Evolutionary conservation across 2,329 filamentous ascomycete genomes (phyloP).

Genomic region (Monilinia polystroma): DNA sequence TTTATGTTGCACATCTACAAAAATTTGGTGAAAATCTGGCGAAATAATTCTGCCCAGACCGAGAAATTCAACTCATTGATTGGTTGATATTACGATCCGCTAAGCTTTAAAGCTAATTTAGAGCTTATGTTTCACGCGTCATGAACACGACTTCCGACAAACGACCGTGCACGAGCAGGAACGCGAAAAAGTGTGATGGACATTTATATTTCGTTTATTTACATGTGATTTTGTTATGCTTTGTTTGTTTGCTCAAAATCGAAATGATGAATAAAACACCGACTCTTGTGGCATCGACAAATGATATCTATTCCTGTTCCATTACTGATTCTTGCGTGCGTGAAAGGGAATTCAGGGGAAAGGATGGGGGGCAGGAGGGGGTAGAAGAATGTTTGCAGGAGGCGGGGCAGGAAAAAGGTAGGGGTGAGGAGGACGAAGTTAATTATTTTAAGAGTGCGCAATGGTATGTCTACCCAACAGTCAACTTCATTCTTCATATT

Average conservation of each 20-base stretch:
- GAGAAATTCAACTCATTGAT: too few species aligned
- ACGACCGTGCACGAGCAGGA: background rate
- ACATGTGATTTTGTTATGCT: background rate
- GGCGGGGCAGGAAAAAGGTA: background rate
- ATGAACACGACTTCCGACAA: background rate
- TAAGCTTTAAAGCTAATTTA: background rate
- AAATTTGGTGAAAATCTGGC: background rate
- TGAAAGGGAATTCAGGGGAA: slow-evolving; percentile 28
- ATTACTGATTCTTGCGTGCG: slow-evolving; percentile 35
- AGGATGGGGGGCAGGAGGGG: background rate
- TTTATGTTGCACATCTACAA: slow-evolving; percentile 1
- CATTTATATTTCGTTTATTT: background rate
- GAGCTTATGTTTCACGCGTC: background rate
- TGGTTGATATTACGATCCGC: background rate
- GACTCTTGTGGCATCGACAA: slow-evolving; percentile 37
- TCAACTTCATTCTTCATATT: background rate
- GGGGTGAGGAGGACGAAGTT: slow-evolving; percentile 31
- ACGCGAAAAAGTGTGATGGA: background rate
- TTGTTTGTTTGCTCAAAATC: slow-evolving; percentile 22
- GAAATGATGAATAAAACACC: slow-evolving; percentile 27
- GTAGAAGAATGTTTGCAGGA: background rate
- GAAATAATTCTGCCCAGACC: background rate
- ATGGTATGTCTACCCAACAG: slow-evolving; percentile 33
- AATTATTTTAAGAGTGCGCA: slow-evolving; percentile 42
- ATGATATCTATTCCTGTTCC: slow-evolving; percentile 35